Evolutionary conservation across 2,329 filamentous ascomycete species (phyloP).

Genomic region (Epichloe hybrida): DNA sequence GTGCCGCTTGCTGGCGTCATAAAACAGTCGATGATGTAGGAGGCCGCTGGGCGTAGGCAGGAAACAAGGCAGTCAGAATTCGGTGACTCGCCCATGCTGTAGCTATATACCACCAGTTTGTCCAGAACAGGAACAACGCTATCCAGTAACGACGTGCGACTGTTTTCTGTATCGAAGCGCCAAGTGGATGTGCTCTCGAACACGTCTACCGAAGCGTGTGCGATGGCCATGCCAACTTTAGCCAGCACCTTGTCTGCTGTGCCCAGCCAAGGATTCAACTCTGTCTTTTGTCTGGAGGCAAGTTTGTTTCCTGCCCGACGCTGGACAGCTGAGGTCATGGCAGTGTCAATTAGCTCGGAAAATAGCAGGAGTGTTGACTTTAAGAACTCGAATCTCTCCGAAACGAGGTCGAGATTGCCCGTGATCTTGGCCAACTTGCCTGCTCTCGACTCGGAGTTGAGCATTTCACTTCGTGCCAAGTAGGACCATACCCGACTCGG

Average conservation of each 20-base stretch:
- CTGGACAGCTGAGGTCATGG: slow-evolving; percentile 54
- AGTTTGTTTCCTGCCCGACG: slow-evolving; percentile 44
- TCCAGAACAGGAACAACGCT: slow-evolving; percentile 57
- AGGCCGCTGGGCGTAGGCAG: slow-evolving; percentile 58
- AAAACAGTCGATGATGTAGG: slow-evolving; percentile 65
- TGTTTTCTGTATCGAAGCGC: slow-evolving; percentile 59
- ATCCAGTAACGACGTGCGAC: slow-evolving; percentile 55
- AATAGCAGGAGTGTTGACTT: slow-evolving; percentile 62
- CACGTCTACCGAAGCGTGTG: slow-evolving; percentile 64
- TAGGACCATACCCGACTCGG: slow-evolving; percentile 86
- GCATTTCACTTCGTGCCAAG: slow-evolving; percentile 64
- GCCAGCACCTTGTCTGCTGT: slow-evolving; percentile 68
- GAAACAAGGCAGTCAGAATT: slow-evolving; percentile 35
- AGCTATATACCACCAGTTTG: slow-evolving; percentile 57
- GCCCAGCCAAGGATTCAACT: slow-evolving; percentile 48
- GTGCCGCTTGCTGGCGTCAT: slow-evolving; percentile 55
- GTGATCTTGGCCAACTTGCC: slow-evolving; percentile 68
- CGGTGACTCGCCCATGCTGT: slow-evolving; percentile 55
- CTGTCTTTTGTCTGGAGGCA: slow-evolving; percentile 29
- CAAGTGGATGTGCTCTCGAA: slow-evolving; percentile 78
- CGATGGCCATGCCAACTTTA: slow-evolving; percentile 57
- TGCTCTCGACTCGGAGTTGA: slow-evolving; percentile 62
- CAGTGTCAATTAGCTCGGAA: slow-evolving; percentile 60
- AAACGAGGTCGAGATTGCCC: slow-evolving; percentile 67
- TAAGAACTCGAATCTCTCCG: slow-evolving; percentile 65